Evolutionary conservation across 2,329 filamentous ascomycete genomes (phyloP).

Genomic region (Aspergillus latus): DNA sequence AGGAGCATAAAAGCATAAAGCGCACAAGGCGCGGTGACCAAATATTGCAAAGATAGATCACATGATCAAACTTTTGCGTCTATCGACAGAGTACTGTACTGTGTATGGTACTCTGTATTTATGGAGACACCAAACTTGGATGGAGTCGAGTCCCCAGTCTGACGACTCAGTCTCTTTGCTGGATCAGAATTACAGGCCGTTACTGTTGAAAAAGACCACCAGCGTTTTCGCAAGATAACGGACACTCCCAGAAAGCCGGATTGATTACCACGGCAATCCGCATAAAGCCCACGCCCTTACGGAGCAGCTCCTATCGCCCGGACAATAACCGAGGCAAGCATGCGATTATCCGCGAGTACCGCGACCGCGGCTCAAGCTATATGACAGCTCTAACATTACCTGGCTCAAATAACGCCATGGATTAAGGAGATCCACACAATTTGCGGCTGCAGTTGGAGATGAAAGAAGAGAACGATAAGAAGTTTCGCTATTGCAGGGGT

Average conservation of each 20-base stretch:
- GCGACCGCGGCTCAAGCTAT: neutral
- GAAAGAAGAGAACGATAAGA: neutral
- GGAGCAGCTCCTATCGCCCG: too few relatives aligned
- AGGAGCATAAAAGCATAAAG: too few relatives aligned
- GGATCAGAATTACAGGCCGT: neutral
- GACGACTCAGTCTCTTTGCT: neutral
- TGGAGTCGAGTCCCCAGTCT: neutral
- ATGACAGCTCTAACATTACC: neutral
- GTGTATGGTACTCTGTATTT: too few relatives aligned
- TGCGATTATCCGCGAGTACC: neutral
- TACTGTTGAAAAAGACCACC: neutral
- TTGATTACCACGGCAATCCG: neutral
- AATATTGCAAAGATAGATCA: too few relatives aligned
- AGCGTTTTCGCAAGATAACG: neutral
- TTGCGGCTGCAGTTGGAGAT: slow-evolving; percentile 42
- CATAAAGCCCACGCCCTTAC: neutral
- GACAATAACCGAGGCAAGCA: neutral
- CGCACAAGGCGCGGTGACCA: too few relatives aligned
- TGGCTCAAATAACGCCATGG: neutral
- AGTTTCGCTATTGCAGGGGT: neutral
- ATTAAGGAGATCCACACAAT: neutral
- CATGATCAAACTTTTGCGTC: too few relatives aligned
- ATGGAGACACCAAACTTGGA: neutral
- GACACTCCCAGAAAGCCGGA: neutral
- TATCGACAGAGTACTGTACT: too few relatives aligned